phyloP scores from a whole-genome alignment of 140 eudicot genomes.

The Anethum foeniculum region DNA sequence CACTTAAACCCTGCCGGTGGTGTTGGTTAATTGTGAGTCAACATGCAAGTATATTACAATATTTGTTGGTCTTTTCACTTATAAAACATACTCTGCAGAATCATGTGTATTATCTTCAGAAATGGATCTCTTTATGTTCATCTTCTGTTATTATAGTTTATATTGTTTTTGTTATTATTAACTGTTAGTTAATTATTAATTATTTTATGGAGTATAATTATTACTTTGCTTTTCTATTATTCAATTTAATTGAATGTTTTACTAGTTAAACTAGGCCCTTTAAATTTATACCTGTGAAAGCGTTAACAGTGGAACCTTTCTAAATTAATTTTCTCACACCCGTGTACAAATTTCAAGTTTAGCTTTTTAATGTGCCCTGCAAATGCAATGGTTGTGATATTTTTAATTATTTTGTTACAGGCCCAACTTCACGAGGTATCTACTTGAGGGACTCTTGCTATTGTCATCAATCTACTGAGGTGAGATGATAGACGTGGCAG shows the following conservation, averaged over 20 bases:
- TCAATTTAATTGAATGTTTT: neutral
- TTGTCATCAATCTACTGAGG: constrained; percentile 75
- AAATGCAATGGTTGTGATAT: constrained; percentile 8
- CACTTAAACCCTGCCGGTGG: neutral
- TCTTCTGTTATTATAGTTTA: neutral
- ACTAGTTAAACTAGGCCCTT: neutral
- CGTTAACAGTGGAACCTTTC: neutral
- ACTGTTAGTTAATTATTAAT: neutral
- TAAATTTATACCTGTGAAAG: neutral
- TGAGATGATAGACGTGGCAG: constrained; percentile 18
- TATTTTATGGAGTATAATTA: neutral
- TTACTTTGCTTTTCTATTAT: neutral
- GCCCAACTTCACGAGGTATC: constrained; percentile 78
- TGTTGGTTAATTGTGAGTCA: neutral
- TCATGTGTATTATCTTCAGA: neutral
- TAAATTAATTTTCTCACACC: neutral
- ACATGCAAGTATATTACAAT: neutral
- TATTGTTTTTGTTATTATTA: neutral
- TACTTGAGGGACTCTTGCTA: constrained; percentile 77
- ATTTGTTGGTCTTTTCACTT: neutral
- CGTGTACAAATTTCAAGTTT: neutral
- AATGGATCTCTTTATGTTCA: neutral
- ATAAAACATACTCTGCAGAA: neutral
- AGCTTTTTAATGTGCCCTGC: neutral
- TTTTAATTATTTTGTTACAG: constrained; percentile 35